Conservation (phyloP, 768 basidiomycete species). For the Mycena indigotica region DNA sequence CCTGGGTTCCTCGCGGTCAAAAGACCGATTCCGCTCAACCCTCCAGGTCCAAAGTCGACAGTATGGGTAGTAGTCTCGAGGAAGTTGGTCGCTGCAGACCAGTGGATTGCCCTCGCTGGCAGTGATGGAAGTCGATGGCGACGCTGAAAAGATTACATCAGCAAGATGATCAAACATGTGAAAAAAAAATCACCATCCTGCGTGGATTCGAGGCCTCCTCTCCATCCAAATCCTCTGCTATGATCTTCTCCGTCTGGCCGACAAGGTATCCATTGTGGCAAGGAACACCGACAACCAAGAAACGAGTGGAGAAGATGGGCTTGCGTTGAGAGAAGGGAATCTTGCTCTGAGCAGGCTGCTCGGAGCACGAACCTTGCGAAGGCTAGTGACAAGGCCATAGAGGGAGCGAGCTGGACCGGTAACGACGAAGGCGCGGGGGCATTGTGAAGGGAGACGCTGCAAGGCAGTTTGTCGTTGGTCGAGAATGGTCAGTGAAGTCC, state of each 20-base stretch:
- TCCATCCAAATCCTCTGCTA: conserved; percentile 71
- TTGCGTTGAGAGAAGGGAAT: conserved; percentile 92
- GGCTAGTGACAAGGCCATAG: conserved; percentile 90
- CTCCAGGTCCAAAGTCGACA: conserved; percentile 96
- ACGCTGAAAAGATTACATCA: conserved; percentile 54
- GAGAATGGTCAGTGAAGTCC: conserved; percentile 86
- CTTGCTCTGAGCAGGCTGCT: conserved; percentile 92
- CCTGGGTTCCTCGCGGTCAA: conserved; percentile 90
- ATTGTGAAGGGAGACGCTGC: conserved; percentile 87
- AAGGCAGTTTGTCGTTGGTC: conserved; percentile 75
- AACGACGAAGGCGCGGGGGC: conserved; percentile 86
- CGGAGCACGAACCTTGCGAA: conserved; percentile 89
- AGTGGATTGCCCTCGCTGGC: conserved; percentile 92
- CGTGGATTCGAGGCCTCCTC: conserved; percentile 83
- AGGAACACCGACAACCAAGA: conserved; percentile 93
- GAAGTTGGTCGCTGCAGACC: conserved; percentile 89
- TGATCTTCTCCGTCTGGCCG: conserved; percentile 73
- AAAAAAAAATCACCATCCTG: conserved; percentile 71
- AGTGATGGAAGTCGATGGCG: conserved; percentile 77
- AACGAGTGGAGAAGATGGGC: conserved; percentile 88
- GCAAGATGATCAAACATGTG: conserved; percentile 7
- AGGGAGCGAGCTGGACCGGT: conserved; percentile 89
- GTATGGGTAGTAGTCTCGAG: conserved; percentile 90
- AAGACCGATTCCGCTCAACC: conserved; percentile 88
- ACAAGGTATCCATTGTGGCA: conserved; percentile 90